phyloP scores from a whole-genome alignment of 495 filamentous ascomycete species.

The Lepidopterella palustris region DNA sequence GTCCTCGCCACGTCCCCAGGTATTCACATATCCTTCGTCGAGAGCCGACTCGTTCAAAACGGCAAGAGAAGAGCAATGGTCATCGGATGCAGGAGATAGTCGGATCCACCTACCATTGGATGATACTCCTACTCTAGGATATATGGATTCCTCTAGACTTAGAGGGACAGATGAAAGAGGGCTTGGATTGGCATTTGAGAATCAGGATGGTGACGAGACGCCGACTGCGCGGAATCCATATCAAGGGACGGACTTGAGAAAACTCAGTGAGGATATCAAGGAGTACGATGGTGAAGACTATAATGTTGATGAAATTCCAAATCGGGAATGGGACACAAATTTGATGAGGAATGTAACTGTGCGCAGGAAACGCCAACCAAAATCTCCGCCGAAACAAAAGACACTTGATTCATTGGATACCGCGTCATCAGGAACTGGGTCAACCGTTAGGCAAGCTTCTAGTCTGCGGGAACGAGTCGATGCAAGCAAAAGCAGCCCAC shows the following conservation, averaged over 20 bases:
- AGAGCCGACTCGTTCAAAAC: conserved; percentile 37
- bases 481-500: conserved; percentile 18
- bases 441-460: conserved; percentile 29
- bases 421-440: conserved; percentile 23
- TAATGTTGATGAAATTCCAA: conserved; percentile 18
- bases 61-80: conserved; percentile 32
- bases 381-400: conserved; percentile 17
- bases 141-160: conserved; percentile 1
- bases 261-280: background rate
- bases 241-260: background rate
- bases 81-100: conserved; percentile 17
- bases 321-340: conserved; percentile 51
- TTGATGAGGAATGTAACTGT: conserved; percentile 52
- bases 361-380: conserved; percentile 39
- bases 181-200: conserved; percentile 22
- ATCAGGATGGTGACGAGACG: conserved; percentile 17
- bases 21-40: conserved; percentile 28
- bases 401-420: conserved; percentile 1
- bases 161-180: conserved; percentile 8
- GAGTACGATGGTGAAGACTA: background rate
- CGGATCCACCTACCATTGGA: conserved; percentile 24
- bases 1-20: conserved; percentile 15
- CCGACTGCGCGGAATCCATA: conserved; percentile 4
- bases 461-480: conserved; percentile 32
- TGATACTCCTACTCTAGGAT: conserved; percentile 8